A percentile compares a stretch with the other conserved stretches of the same genome.
Evolutionary conservation across 768 basidiomycete genomes (phyloP).

Genomic region (Termitomyces sp.): DNA sequence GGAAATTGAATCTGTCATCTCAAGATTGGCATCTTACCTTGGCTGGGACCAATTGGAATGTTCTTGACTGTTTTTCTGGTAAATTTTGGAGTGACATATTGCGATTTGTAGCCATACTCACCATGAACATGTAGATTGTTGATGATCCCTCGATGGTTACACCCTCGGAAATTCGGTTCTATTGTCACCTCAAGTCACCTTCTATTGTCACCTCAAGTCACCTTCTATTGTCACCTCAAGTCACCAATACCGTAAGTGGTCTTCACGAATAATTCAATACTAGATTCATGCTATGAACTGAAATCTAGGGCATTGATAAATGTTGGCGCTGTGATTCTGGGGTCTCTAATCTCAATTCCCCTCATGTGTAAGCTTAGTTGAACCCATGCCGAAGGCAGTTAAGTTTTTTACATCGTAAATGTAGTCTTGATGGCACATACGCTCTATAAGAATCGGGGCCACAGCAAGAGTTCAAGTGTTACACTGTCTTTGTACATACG

Average conservation of each 20-base stretch:
- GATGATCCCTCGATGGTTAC: not conserved
- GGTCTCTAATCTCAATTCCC: not conserved
- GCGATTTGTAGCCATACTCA: not conserved
- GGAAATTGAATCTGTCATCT: not conserved
- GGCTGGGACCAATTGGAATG: not conserved
- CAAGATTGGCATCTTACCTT: not conserved
- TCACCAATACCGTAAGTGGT: not conserved
- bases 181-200: not conserved
- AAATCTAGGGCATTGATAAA: not conserved
- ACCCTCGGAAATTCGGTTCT: not conserved
- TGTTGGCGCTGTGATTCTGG: not conserved
- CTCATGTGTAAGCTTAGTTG: not conserved
- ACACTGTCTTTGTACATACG: not conserved
- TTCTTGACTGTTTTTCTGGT: not conserved
- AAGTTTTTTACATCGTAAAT: not conserved
- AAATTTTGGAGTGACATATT: not conserved
- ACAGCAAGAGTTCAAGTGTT: not conserved
- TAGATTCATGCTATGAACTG: not conserved
- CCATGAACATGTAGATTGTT: not conserved
- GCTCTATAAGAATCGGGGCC: not conserved
- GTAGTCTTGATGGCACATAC: not conserved
- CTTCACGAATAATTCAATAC: not conserved
- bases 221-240: too few relatives aligned
- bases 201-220: too few relatives aligned
- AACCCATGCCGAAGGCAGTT: not conserved